Conservation (phyloP, 2,329 filamentous ascomycete species). For the Aspergillus amoenus region DNA sequence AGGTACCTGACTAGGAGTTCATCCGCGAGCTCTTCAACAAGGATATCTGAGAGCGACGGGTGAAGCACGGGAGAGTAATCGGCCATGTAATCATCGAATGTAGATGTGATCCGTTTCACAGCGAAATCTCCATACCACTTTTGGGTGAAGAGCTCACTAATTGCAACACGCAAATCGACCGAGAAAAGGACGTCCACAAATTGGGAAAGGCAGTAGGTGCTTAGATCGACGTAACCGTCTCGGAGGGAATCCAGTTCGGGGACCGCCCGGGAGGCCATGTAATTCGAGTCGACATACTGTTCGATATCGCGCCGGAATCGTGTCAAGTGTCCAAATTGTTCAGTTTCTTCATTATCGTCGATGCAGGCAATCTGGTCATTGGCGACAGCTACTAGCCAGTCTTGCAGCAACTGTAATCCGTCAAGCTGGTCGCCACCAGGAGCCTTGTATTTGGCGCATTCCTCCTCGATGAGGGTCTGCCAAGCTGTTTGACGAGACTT, state of each 20-base stretch:
- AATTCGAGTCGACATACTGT: constrained; percentile 74
- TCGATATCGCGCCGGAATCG: constrained; percentile 83
- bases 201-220: constrained; percentile 84
- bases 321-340: constrained; percentile 77
- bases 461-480: constrained; percentile 85
- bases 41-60: constrained; percentile 82
- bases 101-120: constrained; percentile 91
- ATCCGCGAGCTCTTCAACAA: constrained; percentile 90
- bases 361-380: constrained; percentile 99
- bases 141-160: constrained; percentile 86
- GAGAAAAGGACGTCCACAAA: constrained; percentile 86
- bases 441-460: constrained; percentile 70
- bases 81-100: constrained; percentile 89
- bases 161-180: constrained; percentile 81
- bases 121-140: constrained; percentile 84
- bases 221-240: constrained; percentile 92
- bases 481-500: constrained; percentile 79
- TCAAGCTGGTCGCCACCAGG: constrained; percentile 54
- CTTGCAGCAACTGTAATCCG: constrained; percentile 70
- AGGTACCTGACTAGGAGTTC: constrained; percentile 87
- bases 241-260: constrained; percentile 72
- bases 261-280: constrained; percentile 69
- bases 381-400: constrained; percentile 94
- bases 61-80: constrained; percentile 86
- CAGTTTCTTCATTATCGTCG: constrained; percentile 77